Percentiles rank a stretch among this genome's conserved stretches.
Conservation (phyloP, 371 early-diverging fungal genomes). For the Smittium mucronatum region DNA sequence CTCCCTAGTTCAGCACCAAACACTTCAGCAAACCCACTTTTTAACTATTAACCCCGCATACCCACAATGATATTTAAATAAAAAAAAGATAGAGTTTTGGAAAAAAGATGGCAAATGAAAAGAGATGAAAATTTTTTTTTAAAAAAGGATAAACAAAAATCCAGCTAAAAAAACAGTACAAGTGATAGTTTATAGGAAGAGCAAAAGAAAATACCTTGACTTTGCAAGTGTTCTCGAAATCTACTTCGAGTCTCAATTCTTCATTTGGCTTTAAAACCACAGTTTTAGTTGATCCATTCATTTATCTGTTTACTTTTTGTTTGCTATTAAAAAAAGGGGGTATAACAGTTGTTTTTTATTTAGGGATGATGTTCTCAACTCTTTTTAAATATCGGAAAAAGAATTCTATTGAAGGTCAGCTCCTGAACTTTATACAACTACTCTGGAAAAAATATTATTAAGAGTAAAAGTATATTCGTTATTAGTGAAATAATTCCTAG, state of each 20-base stretch:
- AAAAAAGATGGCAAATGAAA: not conserved
- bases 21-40: slow-evolving; percentile 72
- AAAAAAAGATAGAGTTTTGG: not conserved
- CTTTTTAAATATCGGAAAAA: too few relatives aligned
- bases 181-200: not conserved
- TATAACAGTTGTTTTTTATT: too few relatives aligned
- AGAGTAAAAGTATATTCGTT: too few relatives aligned
- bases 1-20: slow-evolving; percentile 81
- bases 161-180: too few relatives aligned
- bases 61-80: not conserved
- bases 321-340: too few relatives aligned
- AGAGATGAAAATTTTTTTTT: not conserved
- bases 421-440: too few relatives aligned
- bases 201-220: slow-evolving; percentile 26
- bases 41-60: slow-evolving; percentile 33
- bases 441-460: too few relatives aligned
- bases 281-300: too few relatives aligned
- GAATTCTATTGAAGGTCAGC: too few relatives aligned
- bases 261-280: slow-evolving; percentile 37
- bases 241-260: slow-evolving; percentile 45
- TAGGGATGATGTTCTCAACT: too few relatives aligned
- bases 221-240: slow-evolving; percentile 32
- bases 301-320: too few relatives aligned
- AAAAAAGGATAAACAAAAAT: not conserved
- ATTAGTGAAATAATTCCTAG: too few relatives aligned